These are phyloP conservation scores for Wilcoxina mikolae DNA, from an alignment of 495 filamentous ascomycete genomes.

Conservation along the genomic window DNA sequence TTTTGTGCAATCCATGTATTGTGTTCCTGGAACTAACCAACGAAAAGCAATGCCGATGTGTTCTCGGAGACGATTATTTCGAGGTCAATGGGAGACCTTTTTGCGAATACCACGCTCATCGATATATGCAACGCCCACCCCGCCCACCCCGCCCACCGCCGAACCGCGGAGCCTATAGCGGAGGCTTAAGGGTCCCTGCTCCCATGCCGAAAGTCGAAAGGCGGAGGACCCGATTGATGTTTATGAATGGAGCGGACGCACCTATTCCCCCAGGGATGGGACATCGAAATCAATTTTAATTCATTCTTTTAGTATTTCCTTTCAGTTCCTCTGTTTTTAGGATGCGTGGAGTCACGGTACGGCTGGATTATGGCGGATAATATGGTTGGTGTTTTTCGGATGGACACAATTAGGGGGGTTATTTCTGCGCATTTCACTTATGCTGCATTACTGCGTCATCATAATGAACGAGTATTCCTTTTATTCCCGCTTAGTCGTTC, in stretches of 20 bases:
- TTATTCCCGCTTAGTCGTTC: background rate
- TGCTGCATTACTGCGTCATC: background rate
- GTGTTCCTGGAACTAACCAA: background rate
- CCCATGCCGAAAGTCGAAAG: slow-evolving; percentile 44
- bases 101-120: slow-evolving; percentile 75
- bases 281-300: background rate
- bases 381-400: no score
- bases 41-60: slow-evolving; percentile 29
- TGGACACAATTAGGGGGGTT: no score
- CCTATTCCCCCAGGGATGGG: background rate
- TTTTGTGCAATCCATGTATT: slow-evolving; percentile 39
- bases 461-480: background rate
- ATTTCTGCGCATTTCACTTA: background rate
- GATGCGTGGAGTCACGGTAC: background rate
- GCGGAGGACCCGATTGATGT: slow-evolving; percentile 71
- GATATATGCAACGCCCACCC: slow-evolving; percentile 37
- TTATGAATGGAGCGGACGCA: slow-evolving; percentile 45
- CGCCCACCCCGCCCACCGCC: slow-evolving; percentile 8
- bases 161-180: slow-evolving; percentile 25
- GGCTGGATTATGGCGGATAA: no score
- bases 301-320: slow-evolving; percentile 3
- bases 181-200: background rate
- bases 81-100: slow-evolving; percentile 52
- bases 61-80: slow-evolving; percentile 38
- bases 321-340: background rate